Evolutionary conservation across 441 rosid species (phyloP).

Genomic region (Arabidopsis hybrid): DNA sequence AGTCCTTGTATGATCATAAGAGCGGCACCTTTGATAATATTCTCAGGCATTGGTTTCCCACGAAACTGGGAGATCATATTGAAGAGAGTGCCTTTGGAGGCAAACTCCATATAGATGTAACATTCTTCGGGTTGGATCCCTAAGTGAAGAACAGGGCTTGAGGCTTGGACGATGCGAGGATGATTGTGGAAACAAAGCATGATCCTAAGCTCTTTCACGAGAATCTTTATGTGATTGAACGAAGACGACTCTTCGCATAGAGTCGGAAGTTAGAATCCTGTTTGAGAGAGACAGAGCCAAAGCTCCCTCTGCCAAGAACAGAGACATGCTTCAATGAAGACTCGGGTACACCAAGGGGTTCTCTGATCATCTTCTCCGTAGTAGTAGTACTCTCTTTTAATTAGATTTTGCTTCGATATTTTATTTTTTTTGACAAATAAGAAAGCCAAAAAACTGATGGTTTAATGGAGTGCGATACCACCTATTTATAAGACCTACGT

Average conservation of each 20-base stretch:
- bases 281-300: constrained; percentile 10
- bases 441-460: background rate
- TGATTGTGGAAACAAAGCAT: constrained; percentile 17
- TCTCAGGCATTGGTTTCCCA: constrained; percentile 25
- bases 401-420: background rate
- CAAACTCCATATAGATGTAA: constrained; percentile 24
- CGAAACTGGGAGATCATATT: constrained; percentile 7
- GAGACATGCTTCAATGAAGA: background rate
- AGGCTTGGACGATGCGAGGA: constrained; percentile 12
- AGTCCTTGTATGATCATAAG: constrained; percentile 33
- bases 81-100: constrained; percentile 17
- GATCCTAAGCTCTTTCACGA: constrained; percentile 21
- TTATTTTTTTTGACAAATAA: background rate
- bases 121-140: background rate
- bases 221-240: background rate
- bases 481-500: background rate
- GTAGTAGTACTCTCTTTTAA: background rate
- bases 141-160: background rate
- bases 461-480: background rate
- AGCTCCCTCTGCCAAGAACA: constrained; percentile 23
- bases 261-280: background rate
- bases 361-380: background rate
- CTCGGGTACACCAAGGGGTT: background rate
- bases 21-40: background rate
- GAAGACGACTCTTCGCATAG: constrained; percentile 23